A percentile compares a stretch with the other conserved stretches of the same genome.
Conservation (phyloP, 1,284 basidiomycete genomes). For the Psilocybe mexicana region DNA sequence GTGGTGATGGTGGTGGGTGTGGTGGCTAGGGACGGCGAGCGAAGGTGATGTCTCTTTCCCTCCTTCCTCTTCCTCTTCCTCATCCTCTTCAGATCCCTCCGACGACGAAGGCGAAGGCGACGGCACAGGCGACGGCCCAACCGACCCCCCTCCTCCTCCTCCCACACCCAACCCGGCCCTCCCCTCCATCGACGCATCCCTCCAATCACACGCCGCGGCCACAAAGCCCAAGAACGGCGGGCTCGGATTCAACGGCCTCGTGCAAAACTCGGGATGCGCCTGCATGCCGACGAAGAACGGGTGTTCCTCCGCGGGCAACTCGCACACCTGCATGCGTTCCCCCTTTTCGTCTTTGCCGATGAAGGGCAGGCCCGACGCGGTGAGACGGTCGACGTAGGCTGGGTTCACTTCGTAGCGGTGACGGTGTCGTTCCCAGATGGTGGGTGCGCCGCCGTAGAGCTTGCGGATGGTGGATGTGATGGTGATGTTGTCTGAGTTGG, state of each 20-base stretch:
- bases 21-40: not conserved
- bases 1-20: not conserved
- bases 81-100: not conserved
- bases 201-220: conserved; percentile 70
- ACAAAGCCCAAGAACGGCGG: conserved; percentile 97
- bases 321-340: conserved; percentile 96
- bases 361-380: conserved; percentile 78
- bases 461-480: conserved; percentile 40
- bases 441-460: conserved; percentile 84
- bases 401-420: conserved; percentile 99
- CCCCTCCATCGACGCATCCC: not conserved
- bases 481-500: not conserved
- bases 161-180: too few relatives aligned
- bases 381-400: conserved; percentile 75
- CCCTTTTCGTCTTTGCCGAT: conserved; percentile 94
- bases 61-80: too few relatives aligned
- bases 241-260: conserved; percentile 96
- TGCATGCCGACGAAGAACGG: conserved; percentile 95
- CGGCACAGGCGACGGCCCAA: not conserved
- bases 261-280: conserved; percentile 98
- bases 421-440: conserved; percentile 96
- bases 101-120: not conserved
- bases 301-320: conserved; percentile 87
- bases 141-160: not conserved
- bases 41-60: not conserved